These are phyloP conservation scores for Metarhizium sp. DNA, from an alignment of 2,329 filamentous ascomycete species.

Conservation along the genomic window DNA sequence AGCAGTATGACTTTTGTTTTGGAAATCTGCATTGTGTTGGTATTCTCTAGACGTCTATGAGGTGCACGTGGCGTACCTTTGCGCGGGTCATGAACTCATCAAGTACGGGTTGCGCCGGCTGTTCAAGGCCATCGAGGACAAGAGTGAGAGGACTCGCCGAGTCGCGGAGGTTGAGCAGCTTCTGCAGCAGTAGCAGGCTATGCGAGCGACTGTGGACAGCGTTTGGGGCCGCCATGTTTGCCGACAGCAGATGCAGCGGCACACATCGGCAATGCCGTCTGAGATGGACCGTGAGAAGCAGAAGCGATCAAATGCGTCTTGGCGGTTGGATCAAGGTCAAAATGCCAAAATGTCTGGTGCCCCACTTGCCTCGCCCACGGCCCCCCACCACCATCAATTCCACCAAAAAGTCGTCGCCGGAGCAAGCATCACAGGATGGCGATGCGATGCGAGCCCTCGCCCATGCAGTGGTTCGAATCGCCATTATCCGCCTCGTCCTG, in stretches of 20 bases:
- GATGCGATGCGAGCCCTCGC: background rate
- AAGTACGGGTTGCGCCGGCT: conserved; percentile 61
- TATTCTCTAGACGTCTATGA: background rate
- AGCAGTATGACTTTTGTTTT: conserved; percentile 66
- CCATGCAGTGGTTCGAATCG: background rate
- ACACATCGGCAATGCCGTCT: background rate
- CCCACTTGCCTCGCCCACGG: background rate
- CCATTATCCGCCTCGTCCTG: background rate
- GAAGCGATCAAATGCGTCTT: background rate
- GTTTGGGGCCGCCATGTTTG: conserved; percentile 41
- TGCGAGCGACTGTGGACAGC: conserved; percentile 68
- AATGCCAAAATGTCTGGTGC: background rate
- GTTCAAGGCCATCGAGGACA: conserved; percentile 76
- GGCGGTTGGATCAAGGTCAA: background rate
- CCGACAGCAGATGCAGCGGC: background rate
- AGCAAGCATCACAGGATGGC: background rate
- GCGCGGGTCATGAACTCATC: conserved; percentile 67
- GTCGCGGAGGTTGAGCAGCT: conserved; percentile 69
- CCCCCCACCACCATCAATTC: background rate
- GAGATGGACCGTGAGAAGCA: background rate
- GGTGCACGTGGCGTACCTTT: conserved; percentile 40
- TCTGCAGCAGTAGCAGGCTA: conserved; percentile 74
- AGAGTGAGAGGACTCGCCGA: conserved; percentile 79
- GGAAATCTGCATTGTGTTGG: conserved; percentile 31
- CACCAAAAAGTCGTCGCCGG: background rate